Evolutionary conservation across 371 early-diverging fungal genomes (phyloP), one percentile per base, ranked within the genome.

Genomic region (Syncephalastrum monosporum): DNA sequence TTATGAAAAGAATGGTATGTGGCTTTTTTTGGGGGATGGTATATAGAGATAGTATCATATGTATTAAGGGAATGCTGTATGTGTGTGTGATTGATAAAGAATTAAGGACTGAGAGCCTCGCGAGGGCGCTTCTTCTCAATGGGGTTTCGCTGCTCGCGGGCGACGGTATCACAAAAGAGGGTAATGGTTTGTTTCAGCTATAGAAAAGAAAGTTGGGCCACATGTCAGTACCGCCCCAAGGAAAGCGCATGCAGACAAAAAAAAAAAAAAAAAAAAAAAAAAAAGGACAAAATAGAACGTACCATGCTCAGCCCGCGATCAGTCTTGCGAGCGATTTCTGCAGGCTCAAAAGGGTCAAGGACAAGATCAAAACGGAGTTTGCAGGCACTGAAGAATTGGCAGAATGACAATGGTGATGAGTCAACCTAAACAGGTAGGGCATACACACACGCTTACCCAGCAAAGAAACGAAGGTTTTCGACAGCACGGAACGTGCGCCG

Each of bases 381-480:
- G 53, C 82, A 83, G 15, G 86, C 84, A 12, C 84, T 84, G 59
- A 17, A 42, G 8, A 50, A 10, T 33, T 33, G 12, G 8, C 2
- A 33, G 12, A 10, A 33, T 33, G 10, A 33, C 10, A 33, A 33
- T 10, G 10, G 10, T 33, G 38, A 33, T 33, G 38, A 33, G 21
- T 16, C 25, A 17, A 43, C 27, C 47, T 4, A 15, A 43, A 47
- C 45, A 19, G 4, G 47, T 55, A 7, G 5, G 27, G 27, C 5
- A 50, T 45, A 52, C 10, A 27, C 13, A 12, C 24, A 47, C 6
- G 68, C 81, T 64, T 79, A 83, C 86, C 83, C 82, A 47, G 80
- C 61, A 65, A 86, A 81, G 61, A 86, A 86, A 12, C 80, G 74
- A 47, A 84, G 70, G 65, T 86, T 84, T 50, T 86, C 86, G 13